Evolutionary conservation across 106 monocot species (phyloP), one percentile per base, ranked within the genome.

Genomic region (Apostasia ramifera): DNA sequence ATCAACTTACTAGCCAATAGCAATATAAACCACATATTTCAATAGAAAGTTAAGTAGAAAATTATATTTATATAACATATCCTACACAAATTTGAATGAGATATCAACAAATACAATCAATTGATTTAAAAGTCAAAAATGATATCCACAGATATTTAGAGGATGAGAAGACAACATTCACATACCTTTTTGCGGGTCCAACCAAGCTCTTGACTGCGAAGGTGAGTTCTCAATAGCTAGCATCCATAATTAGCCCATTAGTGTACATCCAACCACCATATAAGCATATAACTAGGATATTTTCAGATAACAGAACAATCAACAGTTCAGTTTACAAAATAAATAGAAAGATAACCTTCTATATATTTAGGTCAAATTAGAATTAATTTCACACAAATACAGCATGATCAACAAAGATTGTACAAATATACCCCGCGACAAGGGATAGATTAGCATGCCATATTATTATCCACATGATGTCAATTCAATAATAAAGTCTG

Each of bases 121-220:
- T 50, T 8, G 8, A 50, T 50, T 50, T 8, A 50, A 50, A 50
- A 5, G 50, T 8, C 50, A 45, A 59, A 76, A 53, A 44, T 58
- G 14, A 9, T 1, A 56, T 39, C 57, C 57, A 42, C 6, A 39
- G 53, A 47, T 38, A 40, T 51, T 26, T 26, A 9, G 14, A 42
- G 53, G 3, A 48, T 8, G 8, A 13, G 56, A 12, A 39, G 2
- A 40, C 13, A 64, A 72, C 38, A 8, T 61, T 57, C 45, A 46
- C 63, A 55, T 74, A 88, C 93, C 93, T 86, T 93, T 78, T 93
- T 89, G 8, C 93, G 88, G 46, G 89, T 93, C 93, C 88, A 93
- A 5, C 89, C 89, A 73, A 84, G 85, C 47, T 79, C 83, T 57
- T 73, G 81, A 77, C 73, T 86, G 41, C 80, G 77, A 58, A 75